A percentile compares a stretch with the other conserved stretches of the same genome.
Evolutionary conservation across 192 early-diverging fungal species (phyloP).

Genomic region (Coemansia javaensis): DNA sequence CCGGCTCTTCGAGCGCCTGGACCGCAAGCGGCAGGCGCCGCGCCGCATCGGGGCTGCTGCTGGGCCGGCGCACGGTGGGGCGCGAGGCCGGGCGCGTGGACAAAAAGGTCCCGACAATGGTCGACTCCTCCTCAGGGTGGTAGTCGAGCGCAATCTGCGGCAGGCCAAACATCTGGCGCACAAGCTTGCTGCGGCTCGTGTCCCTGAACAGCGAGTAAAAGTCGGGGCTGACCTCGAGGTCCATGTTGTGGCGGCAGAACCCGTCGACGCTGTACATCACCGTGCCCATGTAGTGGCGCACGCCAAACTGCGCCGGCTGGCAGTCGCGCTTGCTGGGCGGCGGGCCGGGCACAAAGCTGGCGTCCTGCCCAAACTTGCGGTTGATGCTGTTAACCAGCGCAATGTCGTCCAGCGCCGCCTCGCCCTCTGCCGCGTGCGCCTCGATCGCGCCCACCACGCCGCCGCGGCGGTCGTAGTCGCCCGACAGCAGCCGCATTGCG

Average conservation of each 20-base stretch:
- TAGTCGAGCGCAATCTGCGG: conserved; percentile 66
- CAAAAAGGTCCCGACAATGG: conserved; percentile 71
- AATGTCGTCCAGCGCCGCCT: conserved; percentile 54
- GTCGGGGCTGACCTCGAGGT: conserved; percentile 63
- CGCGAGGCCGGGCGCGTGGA: conserved; percentile 67
- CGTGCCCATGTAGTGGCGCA: conserved; percentile 67
- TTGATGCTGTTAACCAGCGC: conserved; percentile 51
- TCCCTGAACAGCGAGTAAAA: conserved; percentile 77
- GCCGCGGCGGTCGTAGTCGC: conserved; percentile 28
- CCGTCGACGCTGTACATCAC: conserved; percentile 76
- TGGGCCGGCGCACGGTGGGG: conserved; percentile 41
- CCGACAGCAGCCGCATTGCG: conserved; percentile 20
- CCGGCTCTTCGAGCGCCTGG: conserved; percentile 5
- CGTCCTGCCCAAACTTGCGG: conserved; percentile 16
- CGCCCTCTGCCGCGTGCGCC: conserved; percentile 32
- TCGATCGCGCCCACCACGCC: conserved; percentile 26
- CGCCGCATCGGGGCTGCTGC: neutral
- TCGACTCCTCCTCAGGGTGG: conserved; percentile 68
- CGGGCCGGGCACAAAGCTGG: conserved; percentile 23
- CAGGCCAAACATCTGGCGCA: conserved; percentile 68
- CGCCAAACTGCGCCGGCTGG: conserved; percentile 57
- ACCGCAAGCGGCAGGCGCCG: neutral
- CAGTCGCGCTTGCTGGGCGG: conserved; percentile 22
- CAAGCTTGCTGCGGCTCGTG: conserved; percentile 67
- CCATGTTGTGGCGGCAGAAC: conserved; percentile 74